A percentile compares a stretch with the other conserved stretches of the same genome.
Conservation (phyloP, 2,329 filamentous ascomycete genomes). For the Apiospora arundinis region DNA sequence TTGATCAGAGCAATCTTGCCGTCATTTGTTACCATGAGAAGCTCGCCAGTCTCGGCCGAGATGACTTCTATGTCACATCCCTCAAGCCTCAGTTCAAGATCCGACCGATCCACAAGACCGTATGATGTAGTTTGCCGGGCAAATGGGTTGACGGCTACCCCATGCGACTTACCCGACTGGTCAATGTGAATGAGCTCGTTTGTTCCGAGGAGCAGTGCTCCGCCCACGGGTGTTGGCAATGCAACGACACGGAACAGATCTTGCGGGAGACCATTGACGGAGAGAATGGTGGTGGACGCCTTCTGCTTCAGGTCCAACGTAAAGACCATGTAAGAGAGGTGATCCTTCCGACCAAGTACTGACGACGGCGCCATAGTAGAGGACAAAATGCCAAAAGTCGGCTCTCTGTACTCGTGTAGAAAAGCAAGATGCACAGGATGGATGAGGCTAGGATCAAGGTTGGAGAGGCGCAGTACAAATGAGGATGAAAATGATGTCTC, state of each 20-base stretch:
- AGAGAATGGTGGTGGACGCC: conserved; percentile 90
- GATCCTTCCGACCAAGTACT: conserved; percentile 83
- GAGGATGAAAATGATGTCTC: conserved; percentile 84
- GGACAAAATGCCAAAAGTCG: conserved; percentile 93
- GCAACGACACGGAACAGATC: conserved; percentile 85
- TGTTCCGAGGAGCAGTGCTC: conserved; percentile 81
- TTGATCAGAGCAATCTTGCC: conserved; percentile 77
- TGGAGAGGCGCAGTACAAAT: conserved; percentile 89
- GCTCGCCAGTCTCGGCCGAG: conserved; percentile 77
- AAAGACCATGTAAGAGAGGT: conserved; percentile 90
- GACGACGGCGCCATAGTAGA: conserved; percentile 76
- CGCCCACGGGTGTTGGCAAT: conserved; percentile 84
- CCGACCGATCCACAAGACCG: conserved; percentile 83
- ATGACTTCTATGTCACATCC: conserved; percentile 79
- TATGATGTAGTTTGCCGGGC: conserved; percentile 84
- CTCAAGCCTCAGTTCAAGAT: conserved; percentile 81
- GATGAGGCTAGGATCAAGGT: conserved; percentile 84
- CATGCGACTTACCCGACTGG: conserved; percentile 91
- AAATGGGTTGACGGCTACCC: conserved; percentile 91
- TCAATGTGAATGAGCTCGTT: conserved; percentile 96
- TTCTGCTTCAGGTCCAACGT: conserved; percentile 92
- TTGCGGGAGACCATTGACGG: conserved; percentile 83
- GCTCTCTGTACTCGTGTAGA: conserved; percentile 94
- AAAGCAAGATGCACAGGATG: conserved; percentile 93
- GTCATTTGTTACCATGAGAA: conserved; percentile 80